phyloP scores from a whole-genome alignment of 202 grass and related monocot genomes.

The Brachypodium distachyon region DNA sequence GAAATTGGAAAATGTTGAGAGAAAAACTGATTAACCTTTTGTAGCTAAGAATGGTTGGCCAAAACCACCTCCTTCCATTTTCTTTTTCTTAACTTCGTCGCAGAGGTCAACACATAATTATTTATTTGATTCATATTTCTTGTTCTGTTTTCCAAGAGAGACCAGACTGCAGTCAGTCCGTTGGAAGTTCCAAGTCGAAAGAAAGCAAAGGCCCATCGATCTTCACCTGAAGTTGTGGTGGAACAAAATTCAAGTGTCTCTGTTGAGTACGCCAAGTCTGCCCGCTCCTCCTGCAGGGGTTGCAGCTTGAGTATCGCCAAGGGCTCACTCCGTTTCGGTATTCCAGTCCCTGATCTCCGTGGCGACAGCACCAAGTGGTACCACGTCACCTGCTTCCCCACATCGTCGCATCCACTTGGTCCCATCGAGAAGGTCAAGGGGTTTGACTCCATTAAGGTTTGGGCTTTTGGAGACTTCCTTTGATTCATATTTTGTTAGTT shows the following conservation, averaged over 20 bases:
- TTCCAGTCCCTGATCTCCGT: slow-evolving; percentile 33
- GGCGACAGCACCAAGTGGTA: slow-evolving; percentile 63
- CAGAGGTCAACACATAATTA: not conserved
- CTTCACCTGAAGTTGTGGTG: not conserved
- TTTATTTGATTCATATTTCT: not conserved
- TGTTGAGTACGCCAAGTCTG: slow-evolving; percentile 71
- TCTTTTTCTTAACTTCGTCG: not conserved
- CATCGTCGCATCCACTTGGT: slow-evolving; percentile 24
- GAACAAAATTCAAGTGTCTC: too few species aligned
- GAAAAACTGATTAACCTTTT: not conserved
- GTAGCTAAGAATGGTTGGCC: not conserved
- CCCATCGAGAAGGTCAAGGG: slow-evolving; percentile 53
- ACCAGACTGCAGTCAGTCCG: not conserved
- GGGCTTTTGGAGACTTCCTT: not conserved
- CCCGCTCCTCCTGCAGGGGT: slow-evolving; percentile 62
- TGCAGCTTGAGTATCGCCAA: slow-evolving; percentile 42
- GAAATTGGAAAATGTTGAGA: not conserved
- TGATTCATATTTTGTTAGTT: not conserved
- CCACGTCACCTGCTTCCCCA: slow-evolving; percentile 63
- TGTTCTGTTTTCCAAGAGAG: not conserved
- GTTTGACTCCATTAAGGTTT: slow-evolving; percentile 64
- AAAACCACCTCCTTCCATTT: not conserved
- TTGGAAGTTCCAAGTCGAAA: slow-evolving; percentile 2
- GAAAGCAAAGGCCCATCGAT: not conserved
- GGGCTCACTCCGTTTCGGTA: slow-evolving; percentile 50